These are phyloP conservation scores for Chaetomium sp. DNA, from an alignment of 2,329 filamentous ascomycete species.

Conservation along the genomic window DNA sequence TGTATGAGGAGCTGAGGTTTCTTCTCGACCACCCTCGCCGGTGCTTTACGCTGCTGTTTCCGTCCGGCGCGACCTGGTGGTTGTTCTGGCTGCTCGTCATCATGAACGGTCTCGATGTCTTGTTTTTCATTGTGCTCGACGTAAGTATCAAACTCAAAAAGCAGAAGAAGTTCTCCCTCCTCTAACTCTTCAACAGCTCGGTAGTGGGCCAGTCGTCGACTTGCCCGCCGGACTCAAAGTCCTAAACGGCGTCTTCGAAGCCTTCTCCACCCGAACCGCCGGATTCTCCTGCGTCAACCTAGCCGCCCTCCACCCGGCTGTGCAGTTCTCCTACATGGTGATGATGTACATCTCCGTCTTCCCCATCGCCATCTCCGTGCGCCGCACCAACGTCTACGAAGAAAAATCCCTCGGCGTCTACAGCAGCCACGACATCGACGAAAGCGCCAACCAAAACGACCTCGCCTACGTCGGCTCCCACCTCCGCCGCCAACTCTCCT, in stretches of 20 bases:
- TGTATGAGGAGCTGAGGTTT: constrained; percentile 89
- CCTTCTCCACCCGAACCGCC: constrained; percentile 80
- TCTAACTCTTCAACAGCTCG: constrained; percentile 46
- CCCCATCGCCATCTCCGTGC: constrained; percentile 91
- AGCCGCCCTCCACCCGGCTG: constrained; percentile 72
- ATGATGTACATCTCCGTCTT: constrained; percentile 99
- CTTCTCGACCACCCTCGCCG: constrained; percentile 89
- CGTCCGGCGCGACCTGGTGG: constrained; percentile 89
- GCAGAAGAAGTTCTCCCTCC: constrained; percentile 8
- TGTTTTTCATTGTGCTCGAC: constrained; percentile 91
- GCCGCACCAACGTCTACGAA: constrained; percentile 92
- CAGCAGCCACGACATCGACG: constrained; percentile 41
- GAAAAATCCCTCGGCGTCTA: constrained; percentile 79
- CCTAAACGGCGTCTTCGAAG: constrained; percentile 84
- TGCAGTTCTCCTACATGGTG: constrained; percentile 89
- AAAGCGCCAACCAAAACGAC: constrained; percentile 48
- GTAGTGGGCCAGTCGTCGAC: constrained; percentile 59
- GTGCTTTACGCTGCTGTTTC: constrained; percentile 93
- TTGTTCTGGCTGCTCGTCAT: constrained; percentile 77
- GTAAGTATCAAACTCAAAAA: constrained; percentile 41
- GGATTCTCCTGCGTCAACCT: constrained; percentile 81
- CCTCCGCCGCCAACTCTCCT: constrained; percentile 86
- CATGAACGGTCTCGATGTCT: constrained; percentile 76
- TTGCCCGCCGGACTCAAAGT: constrained; percentile 70
- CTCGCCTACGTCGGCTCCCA: constrained; percentile 86